A percentile compares a stretch with the other conserved stretches of the same genome.
phyloP scores from a whole-genome alignment of 2,329 filamentous ascomycete species.

The Penicillium decumbens region DNA sequence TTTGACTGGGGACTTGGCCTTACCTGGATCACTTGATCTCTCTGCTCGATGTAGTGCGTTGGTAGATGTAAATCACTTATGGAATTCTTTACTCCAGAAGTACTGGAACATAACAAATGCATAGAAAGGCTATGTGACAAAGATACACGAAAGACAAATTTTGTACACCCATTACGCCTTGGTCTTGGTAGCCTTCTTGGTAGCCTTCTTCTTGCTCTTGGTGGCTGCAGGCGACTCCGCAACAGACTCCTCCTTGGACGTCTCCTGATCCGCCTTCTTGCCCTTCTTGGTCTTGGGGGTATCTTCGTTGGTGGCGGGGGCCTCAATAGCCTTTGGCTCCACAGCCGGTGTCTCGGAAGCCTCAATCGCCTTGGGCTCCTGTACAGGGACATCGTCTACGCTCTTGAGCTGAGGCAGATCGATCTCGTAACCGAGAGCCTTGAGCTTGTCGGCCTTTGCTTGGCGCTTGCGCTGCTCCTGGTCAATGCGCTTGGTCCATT shows the following conservation, averaged over 20 bases:
- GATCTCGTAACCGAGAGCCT: slow-evolving; percentile 78
- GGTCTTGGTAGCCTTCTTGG: slow-evolving; percentile 30
- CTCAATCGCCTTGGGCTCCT: slow-evolving; percentile 34
- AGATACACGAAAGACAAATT: slow-evolving; percentile 17
- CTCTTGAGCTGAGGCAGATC: slow-evolving; percentile 65
- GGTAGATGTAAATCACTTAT: neutral
- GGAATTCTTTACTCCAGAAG: neutral
- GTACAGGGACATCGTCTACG: slow-evolving; percentile 51
- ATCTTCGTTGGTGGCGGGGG: slow-evolving; percentile 26
- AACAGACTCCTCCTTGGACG: slow-evolving; percentile 24
- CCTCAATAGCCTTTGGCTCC: slow-evolving; percentile 30
- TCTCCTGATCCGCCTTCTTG: slow-evolving; percentile 27
- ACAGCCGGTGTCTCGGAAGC: slow-evolving; percentile 20
- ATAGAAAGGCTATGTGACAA: slow-evolving; percentile 20
- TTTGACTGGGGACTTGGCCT: too few species aligned
- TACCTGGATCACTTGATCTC: too few species aligned
- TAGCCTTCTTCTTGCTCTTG: slow-evolving; percentile 28
- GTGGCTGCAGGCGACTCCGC: slow-evolving; percentile 22
- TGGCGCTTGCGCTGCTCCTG: slow-evolving; percentile 67
- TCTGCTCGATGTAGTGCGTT: neutral
- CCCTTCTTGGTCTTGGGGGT: slow-evolving; percentile 35
- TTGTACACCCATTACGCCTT: slow-evolving; percentile 25
- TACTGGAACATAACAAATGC: slow-evolving; percentile 9
- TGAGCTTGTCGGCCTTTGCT: slow-evolving; percentile 67
- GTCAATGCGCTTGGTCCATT: slow-evolving; percentile 72